A percentile compares a stretch with the other conserved stretches of the same genome.
Conservation (phyloP, 345 rosid genomes). For the Eucalyptus regnans region DNA sequence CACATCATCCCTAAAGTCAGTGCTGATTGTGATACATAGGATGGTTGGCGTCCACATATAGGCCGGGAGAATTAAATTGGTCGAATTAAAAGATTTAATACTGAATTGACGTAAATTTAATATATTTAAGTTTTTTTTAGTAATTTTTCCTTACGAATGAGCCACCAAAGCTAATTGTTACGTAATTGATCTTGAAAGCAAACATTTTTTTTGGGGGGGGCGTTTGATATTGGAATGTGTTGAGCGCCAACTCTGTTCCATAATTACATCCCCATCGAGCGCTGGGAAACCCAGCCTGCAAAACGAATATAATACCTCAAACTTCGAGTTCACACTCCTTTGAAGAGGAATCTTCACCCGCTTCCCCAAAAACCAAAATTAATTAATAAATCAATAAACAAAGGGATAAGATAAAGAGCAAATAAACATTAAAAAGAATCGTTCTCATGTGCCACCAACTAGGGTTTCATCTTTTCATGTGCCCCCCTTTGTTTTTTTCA, state of each 20-base stretch:
- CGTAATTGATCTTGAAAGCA: neutral
- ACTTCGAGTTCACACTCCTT: neutral
- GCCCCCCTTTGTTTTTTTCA: neutral
- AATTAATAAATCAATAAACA: neutral
- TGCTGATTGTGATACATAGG: rapidly evolving
- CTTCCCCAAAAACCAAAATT: neutral
- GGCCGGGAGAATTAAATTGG: rapidly evolving
- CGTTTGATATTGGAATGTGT: neutral
- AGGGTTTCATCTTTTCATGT: neutral
- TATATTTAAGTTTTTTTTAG: neutral
- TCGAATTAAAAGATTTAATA: rapidly evolving
- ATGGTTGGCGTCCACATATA: rapidly evolving
- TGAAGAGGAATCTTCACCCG: neutral
- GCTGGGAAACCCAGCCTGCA: neutral
- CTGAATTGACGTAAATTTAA: rapidly evolving
- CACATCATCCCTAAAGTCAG: rapidly evolving
- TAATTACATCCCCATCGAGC: neutral
- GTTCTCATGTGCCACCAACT: neutral
- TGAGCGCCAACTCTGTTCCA: neutral
- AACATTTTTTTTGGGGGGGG: neutral
- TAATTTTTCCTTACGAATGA: neutral
- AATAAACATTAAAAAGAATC: neutral
- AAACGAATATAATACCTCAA: neutral
- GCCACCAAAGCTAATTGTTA: neutral
- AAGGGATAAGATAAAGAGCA: neutral